A percentile compares a stretch with the other conserved stretches of the same genome.
phyloP scores from a whole-genome alignment of 23 red algal species.

The Gracilaria domingensis region DNA sequence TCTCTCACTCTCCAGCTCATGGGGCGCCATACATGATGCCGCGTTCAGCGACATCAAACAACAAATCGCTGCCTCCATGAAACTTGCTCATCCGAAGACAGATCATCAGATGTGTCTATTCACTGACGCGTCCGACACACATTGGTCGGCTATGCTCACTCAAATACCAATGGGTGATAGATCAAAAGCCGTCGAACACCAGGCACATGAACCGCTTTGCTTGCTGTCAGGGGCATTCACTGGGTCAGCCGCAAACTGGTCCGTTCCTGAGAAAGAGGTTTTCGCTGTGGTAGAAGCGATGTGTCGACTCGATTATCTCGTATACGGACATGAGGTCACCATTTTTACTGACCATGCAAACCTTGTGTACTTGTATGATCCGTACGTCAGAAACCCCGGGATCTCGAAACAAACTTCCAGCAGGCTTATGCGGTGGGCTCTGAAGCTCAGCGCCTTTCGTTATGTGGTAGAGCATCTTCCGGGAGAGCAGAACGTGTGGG shows the following conservation, averaged over 20 bases:
- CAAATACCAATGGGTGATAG: background rate
- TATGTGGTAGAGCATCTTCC: background rate
- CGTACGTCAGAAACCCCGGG: constrained; percentile 9
- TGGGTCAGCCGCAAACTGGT: no score
- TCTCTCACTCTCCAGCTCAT: constrained; percentile 23
- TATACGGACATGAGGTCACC: no score
- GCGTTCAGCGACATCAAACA: constrained; percentile 49
- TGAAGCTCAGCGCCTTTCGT: constrained; percentile 10
- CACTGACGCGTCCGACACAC: constrained; percentile 44
- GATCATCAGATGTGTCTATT: constrained; percentile 26
- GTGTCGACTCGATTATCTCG: no score
- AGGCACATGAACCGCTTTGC: background rate
- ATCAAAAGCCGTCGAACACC: constrained; percentile 4
- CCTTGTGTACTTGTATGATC: no score
- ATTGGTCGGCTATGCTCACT: constrained; percentile 30
- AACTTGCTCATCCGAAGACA: constrained; percentile 37
- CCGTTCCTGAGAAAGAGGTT: no score
- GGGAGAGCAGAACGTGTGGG: no score
- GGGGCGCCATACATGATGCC: constrained; percentile 35
- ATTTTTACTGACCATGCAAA: no score
- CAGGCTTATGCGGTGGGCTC: constrained; percentile 29
- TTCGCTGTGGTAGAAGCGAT: no score
- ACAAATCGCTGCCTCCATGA: constrained; percentile 34
- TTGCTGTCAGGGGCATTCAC: no score
- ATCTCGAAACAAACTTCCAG: constrained; percentile 21